These are phyloP conservation scores for Anacardium occidentale DNA, from an alignment of 345 rosid species.

Conservation along the genomic window DNA sequence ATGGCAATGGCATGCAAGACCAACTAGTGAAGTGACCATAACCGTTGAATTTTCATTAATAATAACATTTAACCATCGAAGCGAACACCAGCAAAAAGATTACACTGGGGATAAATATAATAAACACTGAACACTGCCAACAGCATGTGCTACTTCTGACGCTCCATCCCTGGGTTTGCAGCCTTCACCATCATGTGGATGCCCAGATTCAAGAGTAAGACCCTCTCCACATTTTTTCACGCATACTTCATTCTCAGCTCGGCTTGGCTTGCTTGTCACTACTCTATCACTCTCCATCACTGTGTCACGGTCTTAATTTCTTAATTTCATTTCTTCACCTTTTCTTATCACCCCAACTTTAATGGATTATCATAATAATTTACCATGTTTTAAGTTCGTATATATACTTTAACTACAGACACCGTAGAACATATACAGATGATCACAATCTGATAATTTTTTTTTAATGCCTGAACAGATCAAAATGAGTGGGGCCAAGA, in stretches of 20 bases:
- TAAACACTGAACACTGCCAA: slow-evolving; percentile 5
- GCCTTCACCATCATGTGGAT: slow-evolving; percentile 30
- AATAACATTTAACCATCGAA: background rate
- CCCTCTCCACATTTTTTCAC: slow-evolving; percentile 10
- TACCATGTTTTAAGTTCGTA: too few species aligned
- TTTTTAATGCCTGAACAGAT: too few species aligned
- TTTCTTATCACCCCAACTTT: background rate
- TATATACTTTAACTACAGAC: too few species aligned
- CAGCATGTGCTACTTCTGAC: slow-evolving; percentile 41
- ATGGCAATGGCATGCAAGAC: slow-evolving; percentile 1
- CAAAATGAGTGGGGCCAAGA: too few species aligned
- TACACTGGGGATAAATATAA: too few species aligned
- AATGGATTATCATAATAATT: too few species aligned
- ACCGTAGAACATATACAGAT: too few species aligned
- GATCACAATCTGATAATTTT: too few species aligned
- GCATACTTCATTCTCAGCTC: background rate
- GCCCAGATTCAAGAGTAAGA: background rate
- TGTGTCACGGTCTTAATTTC: too few species aligned
- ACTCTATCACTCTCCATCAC: too few species aligned
- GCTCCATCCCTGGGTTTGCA: slow-evolving; percentile 27
- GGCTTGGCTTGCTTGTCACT: slow-evolving; percentile 18
- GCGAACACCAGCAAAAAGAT: background rate
- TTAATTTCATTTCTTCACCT: background rate
- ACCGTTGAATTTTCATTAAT: background rate
- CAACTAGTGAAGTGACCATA: background rate